phyloP scores from a whole-genome alignment of 2,329 filamentous ascomycete species.

The Cytospora paraplurivora region DNA sequence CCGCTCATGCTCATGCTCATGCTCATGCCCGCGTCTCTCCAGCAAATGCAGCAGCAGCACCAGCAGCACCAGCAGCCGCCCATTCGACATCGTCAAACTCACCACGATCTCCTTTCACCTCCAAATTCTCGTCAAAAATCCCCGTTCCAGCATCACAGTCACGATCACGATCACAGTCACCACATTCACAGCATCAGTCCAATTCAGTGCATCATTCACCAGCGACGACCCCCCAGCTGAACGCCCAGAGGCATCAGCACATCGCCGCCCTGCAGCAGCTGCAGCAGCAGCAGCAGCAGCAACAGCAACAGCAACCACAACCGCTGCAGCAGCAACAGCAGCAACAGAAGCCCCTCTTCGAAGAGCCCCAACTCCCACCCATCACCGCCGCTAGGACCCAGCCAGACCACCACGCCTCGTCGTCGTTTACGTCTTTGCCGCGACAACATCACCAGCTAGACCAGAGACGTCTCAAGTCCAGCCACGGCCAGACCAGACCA shows the following conservation, averaged over 20 bases:
- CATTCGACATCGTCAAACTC: conserved; percentile 49
- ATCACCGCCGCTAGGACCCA: conserved; percentile 35
- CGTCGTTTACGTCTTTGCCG: conserved; percentile 10
- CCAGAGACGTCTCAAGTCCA: conserved; percentile 27
- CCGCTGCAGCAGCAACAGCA: conserved; percentile 34
- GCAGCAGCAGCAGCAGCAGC: neutral
- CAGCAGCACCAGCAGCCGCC: conserved; percentile 26
- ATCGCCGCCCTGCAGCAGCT: conserved; percentile 39
- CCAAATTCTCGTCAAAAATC: conserved; percentile 46
- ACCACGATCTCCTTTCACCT: conserved; percentile 49
- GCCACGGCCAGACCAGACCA: conserved; percentile 42
- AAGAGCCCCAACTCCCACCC: conserved; percentile 35
- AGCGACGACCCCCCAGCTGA: conserved; percentile 15
- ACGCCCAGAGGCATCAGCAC: conserved; percentile 34
- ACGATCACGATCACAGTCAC: conserved; percentile 6
- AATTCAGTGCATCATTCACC: conserved; percentile 3
- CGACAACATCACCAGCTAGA: conserved; percentile 37
- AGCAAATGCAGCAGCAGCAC: conserved; percentile 31
- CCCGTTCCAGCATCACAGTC: conserved; percentile 19
- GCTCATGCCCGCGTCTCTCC: conserved; percentile 33
- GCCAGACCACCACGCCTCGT: conserved; percentile 2
- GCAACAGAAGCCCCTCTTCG: conserved; percentile 28
- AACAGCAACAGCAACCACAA: neutral
- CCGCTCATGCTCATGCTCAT: too few relatives aligned
- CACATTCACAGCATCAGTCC: conserved; percentile 18